Base-by-base conservation (phyloP, 805 yeast species). In the Ogataea ganodermae region DNA sequence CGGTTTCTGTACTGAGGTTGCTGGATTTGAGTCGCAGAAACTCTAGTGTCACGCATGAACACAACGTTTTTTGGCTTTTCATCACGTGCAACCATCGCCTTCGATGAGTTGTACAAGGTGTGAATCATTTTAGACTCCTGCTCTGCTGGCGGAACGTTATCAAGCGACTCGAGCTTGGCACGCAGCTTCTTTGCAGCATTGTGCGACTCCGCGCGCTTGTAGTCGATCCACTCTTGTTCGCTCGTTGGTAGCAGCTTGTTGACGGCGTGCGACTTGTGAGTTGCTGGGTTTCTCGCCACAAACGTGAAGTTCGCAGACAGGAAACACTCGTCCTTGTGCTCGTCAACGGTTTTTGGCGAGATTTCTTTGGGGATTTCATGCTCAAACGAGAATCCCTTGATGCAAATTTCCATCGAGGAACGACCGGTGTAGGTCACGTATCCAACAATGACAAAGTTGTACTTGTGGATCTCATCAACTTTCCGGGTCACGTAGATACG, bases 1-100 rank as follows among this genome's bases (percentile, higher is more conserved):
- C 96, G 80, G 72, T 91, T 91, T 69, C 97, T 81, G 71, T 90
- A 91, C 71, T 91, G 97, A 1, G 97, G 97, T 69, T 91, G 97
- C 92, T 91, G 92, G 68, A 90, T 83, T 60, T 84, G 78, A 6
- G 96, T 88, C 9, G 96, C 86, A 44, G 78, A 72, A 44, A 87
- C 76, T 44, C 66, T 70, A 1, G 97, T 84, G 52, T 88, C 84
- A 42, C 78, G 75, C 95, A 89, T 86, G 56, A 79, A 79, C 37
- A 75, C 71, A 24, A 84, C 65, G 51, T 78, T 79, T 20, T 66
- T 66, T n/a, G 85, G 84, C 47, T 69, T 66, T 6, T 63, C 61
- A 4, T 63, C 63, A 16, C 65, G 47, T 16, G 61, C 54, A 20
- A 67, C 60, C 22, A 77, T 52, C 44, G 66, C 62, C 40, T 74